Conservation (phyloP, 2,329 filamentous ascomycete species). For the Fusarium robinianum region DNA sequence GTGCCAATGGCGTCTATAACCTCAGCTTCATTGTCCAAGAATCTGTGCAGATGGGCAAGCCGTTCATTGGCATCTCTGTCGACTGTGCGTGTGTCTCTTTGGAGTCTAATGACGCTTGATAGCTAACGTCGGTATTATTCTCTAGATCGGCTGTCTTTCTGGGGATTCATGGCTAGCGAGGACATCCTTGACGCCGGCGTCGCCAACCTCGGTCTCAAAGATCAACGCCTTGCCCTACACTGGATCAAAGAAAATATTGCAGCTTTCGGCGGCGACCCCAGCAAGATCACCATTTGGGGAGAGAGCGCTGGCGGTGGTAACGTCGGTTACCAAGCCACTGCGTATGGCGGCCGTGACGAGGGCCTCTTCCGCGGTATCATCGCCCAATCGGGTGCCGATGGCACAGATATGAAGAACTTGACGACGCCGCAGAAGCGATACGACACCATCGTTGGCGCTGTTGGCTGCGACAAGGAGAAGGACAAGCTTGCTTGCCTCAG, state of each 20-base stretch:
- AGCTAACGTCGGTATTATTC: neutral
- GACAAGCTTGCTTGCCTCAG: constrained; percentile 41
- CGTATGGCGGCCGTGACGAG: constrained; percentile 58
- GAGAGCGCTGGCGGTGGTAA: constrained; percentile 54
- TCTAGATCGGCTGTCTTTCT: constrained; percentile 30
- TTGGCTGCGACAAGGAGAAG: constrained; percentile 29
- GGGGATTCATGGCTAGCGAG: constrained; percentile 54
- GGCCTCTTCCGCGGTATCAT: constrained; percentile 59
- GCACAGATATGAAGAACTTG: constrained; percentile 31
- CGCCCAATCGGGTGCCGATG: constrained; percentile 50
- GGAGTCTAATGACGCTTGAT: no score
- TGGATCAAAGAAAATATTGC: constrained; percentile 54
- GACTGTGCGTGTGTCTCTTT: constrained; percentile 8
- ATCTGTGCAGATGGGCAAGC: constrained; percentile 35
- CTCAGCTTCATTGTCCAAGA: constrained; percentile 60
- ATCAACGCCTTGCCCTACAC: constrained; percentile 53
- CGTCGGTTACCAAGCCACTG: constrained; percentile 54
- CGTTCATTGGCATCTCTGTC: constrained; percentile 27
- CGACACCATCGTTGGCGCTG: constrained; percentile 27
- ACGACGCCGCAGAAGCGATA: constrained; percentile 23
- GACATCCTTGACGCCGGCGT: constrained; percentile 43
- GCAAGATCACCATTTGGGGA: constrained; percentile 51
- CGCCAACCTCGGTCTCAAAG: constrained; percentile 54
- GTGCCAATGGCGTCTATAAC: constrained; percentile 60
- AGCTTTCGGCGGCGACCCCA: constrained; percentile 51